Conservation (phyloP, 2,329 filamentous ascomycete species). For the Microsporum audouinii region DNA sequence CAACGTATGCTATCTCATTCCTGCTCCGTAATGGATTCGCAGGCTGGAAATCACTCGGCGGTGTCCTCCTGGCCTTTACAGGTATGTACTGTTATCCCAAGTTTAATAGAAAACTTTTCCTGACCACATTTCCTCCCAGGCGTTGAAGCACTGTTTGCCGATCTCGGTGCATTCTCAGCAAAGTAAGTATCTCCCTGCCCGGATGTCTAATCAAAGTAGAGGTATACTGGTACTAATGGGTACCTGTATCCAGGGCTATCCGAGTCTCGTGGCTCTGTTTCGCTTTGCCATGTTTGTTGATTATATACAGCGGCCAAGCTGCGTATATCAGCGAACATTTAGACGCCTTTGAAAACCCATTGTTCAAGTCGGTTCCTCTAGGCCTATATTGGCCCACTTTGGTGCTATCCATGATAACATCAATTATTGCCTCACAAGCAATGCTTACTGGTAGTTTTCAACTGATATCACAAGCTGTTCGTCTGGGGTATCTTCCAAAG, state of each 20-base stretch:
- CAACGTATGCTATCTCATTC: constrained; percentile 39
- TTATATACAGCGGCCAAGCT: constrained; percentile 59
- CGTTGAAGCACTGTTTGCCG: constrained; percentile 68
- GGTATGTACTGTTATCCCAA: constrained; percentile 5
- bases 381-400: constrained; percentile 58
- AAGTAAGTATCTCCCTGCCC: constrained; percentile 9
- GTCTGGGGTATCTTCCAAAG: constrained; percentile 61
- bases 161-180: constrained; percentile 56
- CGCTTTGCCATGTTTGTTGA: constrained; percentile 53
- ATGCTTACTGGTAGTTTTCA: constrained; percentile 69
- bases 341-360: constrained; percentile 58
- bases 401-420: constrained; percentile 56
- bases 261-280: constrained; percentile 62
- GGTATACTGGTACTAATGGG: neutral
- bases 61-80: constrained; percentile 62
- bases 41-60: constrained; percentile 46
- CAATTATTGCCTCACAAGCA: constrained; percentile 65
- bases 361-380: constrained; percentile 58
- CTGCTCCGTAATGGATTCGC: constrained; percentile 39
- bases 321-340: constrained; percentile 54
- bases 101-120: neutral
- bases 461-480: constrained; percentile 60
- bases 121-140: constrained; percentile 28
- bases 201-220: neutral
- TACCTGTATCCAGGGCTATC: constrained; percentile 42